A percentile compares a stretch with the other conserved stretches of the same genome.
phyloP scores from a whole-genome alignment of 2,329 filamentous ascomycete genomes.

The Apiospora pterosperma region DNA sequence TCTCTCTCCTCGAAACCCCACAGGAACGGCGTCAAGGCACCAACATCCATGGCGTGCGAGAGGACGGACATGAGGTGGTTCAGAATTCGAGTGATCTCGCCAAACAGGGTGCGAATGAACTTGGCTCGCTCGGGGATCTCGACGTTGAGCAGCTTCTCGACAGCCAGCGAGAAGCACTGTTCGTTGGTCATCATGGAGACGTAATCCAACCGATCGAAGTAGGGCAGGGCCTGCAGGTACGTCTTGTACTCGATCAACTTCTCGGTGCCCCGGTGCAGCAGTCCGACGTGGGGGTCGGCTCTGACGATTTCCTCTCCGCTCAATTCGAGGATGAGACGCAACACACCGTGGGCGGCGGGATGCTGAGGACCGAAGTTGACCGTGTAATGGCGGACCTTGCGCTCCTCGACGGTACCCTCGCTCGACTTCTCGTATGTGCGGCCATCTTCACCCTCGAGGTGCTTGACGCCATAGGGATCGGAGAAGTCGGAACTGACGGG shows the following conservation, averaged over 20 bases:
- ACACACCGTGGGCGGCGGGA: conserved; percentile 95
- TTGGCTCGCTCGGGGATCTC: conserved; percentile 95
- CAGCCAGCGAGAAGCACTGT: conserved; percentile 91
- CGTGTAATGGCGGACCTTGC: conserved; percentile 97
- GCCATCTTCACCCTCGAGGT: conserved; percentile 38
- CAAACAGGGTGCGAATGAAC: conserved; percentile 94
- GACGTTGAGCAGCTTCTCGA: conserved; percentile 96
- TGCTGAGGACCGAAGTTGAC: conserved; percentile 99
- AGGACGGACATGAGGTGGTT: conserved; percentile 98
- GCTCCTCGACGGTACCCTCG: conserved; percentile 50
- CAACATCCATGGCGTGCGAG: conserved; percentile 98
- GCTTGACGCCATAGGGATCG: conserved; percentile 45
- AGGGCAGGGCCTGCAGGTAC: conserved; percentile 94
- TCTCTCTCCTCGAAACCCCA: conserved; percentile 99
- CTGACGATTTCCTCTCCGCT: conserved; percentile 97
- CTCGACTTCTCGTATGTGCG: conserved; percentile 39
- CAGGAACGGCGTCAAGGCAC: conserved; percentile 94
- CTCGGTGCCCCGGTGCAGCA: conserved; percentile 95
- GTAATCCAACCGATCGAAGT: conserved; percentile 98
- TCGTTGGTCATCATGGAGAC: conserved; percentile 99
- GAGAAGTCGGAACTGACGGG: conserved; percentile 54
- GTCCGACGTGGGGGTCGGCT: conserved; percentile 92
- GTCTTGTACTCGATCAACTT: conserved; percentile 99
- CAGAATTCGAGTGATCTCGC: conserved; percentile 86
- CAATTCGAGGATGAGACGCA: conserved; percentile 94